Evolutionary conservation across 2,329 filamentous ascomycete genomes (phyloP).

Genomic region (Sphaerulina musiva): DNA sequence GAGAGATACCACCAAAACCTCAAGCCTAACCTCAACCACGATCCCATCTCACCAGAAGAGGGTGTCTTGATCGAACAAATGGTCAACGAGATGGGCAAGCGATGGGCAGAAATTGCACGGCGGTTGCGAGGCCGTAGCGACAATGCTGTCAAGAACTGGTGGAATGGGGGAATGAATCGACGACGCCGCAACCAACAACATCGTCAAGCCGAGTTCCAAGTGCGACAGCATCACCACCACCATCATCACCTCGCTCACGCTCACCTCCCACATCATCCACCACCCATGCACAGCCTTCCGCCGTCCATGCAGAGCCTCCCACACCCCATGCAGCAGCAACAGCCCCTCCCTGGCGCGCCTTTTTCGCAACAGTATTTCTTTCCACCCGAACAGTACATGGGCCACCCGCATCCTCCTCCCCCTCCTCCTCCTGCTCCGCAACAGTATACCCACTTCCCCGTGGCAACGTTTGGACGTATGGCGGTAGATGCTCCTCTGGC

Average conservation of each 20-base stretch:
- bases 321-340: slow-evolving; percentile 22
- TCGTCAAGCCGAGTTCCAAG: slow-evolving; percentile 31
- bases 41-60: slow-evolving; percentile 72
- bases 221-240: slow-evolving; percentile 28
- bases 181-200: slow-evolving; percentile 44
- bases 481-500: slow-evolving; percentile 53
- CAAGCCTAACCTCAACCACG: slow-evolving; percentile 71
- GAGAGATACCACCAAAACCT: slow-evolving; percentile 93
- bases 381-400: slow-evolving; percentile 25
- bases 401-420: slow-evolving; percentile 16
- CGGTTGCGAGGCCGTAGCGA: slow-evolving; percentile 78
- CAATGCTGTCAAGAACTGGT: slow-evolving; percentile 97
- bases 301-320: slow-evolving; percentile 22
- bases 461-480: slow-evolving; percentile 26
- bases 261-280: slow-evolving; percentile 1
- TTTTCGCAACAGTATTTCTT: slow-evolving; percentile 20
- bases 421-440: background rate
- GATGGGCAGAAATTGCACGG: slow-evolving; percentile 89
- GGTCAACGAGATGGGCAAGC: slow-evolving; percentile 71
- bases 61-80: slow-evolving; percentile 67
- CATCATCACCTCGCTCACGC: slow-evolving; percentile 15
- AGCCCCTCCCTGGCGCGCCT: background rate
- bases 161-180: slow-evolving; percentile 88
- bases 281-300: slow-evolving; percentile 21
- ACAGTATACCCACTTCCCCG: slow-evolving; percentile 30